Evolutionary conservation across 1,284 basidiomycete species (phyloP), one percentile per base, ranked within the genome.

Genomic region (Uromyces viciae-fabae): DNA sequence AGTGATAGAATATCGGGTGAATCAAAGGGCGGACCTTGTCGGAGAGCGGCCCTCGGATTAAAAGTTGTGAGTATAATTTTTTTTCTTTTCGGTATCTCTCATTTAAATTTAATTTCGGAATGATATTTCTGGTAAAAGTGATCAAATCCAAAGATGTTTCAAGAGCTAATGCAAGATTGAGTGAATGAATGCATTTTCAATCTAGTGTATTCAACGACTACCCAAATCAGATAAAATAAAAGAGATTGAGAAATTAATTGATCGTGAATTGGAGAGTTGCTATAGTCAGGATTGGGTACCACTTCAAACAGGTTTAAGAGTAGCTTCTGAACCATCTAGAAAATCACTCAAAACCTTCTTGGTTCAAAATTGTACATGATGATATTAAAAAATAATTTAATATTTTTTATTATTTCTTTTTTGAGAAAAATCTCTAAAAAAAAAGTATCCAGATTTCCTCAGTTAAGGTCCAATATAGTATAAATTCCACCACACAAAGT

Each of bases 261-360:
- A 74, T 38, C 5, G 38, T 11, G 71, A 66, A 58, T 40, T 81
- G 36, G 60, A 25, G 28, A 33, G 9, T 25, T 74, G 78, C 54
- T 81, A 81, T 38, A 72, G 68, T 19, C 71, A 74, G 58, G 78
- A 81, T 62, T 81, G 78, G 78, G 69, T 81, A 19, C 78, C 78
- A 11, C 36, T 81, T 31, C 77, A 60, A 43, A 28, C 69, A 33
- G 71, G 43, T 28, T 42, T 81, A 54, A 36, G 78, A 40, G 78
- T 81, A 17, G 71, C 78, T 17, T 66, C 71, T 74, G 78, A 81
- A 40, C 78, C 78, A 19, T 73, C 49, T 73, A 56, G 52, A 56
- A 73, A 73, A 73, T 31, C 49, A 4, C 38, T 73, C 5, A 73
- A 56, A 54, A 56, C 49, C 7, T 73, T 73, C 52, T 46, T 71